Conservation (phyloP, 2,329 filamentous ascomycete genomes). For the Pseudogymnoascus sp. region DNA sequence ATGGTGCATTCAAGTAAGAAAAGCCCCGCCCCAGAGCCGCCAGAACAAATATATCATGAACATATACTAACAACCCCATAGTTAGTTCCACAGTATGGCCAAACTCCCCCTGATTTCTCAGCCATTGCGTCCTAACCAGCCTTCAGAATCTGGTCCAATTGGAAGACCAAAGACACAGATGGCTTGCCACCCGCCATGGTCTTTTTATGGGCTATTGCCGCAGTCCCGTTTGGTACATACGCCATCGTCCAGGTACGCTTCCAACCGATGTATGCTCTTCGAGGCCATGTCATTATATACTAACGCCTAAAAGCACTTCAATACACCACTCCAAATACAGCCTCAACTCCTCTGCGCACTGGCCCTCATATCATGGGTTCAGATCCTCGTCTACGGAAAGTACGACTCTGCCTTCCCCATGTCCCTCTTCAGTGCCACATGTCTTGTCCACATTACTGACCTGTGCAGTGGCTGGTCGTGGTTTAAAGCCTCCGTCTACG, state of each 20-base stretch:
- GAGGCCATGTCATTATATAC: neutral
- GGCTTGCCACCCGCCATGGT: conserved; percentile 53
- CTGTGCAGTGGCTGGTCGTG: conserved; percentile 35
- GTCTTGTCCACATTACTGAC: conserved; percentile 11
- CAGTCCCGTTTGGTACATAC: conserved; percentile 43
- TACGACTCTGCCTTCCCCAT: conserved; percentile 20
- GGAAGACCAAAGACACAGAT: conserved; percentile 50
- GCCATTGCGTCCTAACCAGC: neutral
- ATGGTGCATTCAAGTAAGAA: conserved; percentile 33
- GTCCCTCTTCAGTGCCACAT: neutral
- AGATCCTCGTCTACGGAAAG: conserved; percentile 43
- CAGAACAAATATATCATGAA: neutral
- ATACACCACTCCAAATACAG: conserved; percentile 44
- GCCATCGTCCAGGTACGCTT: conserved; percentile 37
- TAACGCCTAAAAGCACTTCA: conserved; percentile 37
- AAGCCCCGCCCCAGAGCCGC: neutral
- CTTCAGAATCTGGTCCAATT: conserved; percentile 49
- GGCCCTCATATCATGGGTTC: conserved; percentile 41
- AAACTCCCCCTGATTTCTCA: neutral
- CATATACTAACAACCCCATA: conserved; percentile 12
- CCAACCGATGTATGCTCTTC: neutral
- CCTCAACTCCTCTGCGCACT: conserved; percentile 43
- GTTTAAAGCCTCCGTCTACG: conserved; percentile 38
- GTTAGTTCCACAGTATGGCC: conserved; percentile 26
- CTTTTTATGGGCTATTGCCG: conserved; percentile 49